Base-by-base conservation (phyloP, 179 eudicot genomes). In the Dionaea muscipula region DNA sequence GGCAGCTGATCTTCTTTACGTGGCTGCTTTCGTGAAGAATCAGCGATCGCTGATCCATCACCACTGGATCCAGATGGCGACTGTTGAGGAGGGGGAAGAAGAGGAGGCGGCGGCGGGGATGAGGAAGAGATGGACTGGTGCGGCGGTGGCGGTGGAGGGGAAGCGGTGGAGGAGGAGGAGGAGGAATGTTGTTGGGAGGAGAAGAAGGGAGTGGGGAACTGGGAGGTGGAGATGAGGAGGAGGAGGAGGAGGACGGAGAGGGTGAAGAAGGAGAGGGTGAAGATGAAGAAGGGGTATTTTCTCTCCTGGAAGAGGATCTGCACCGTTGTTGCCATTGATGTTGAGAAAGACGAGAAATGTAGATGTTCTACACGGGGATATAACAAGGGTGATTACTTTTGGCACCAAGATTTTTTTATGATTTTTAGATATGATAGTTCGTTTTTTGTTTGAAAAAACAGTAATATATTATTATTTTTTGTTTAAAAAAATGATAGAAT, bases 201-300 rank as follows among this genome's bases (percentile, higher is more conserved):
- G 59, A 62, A 48, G 38, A 62, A 39, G 13, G 68, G 53, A 27
- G 63, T 15, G 33, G 76, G 61, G 61, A 55, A 55, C 7, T 65
- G 77, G 19, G 78, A 62, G 57, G 23, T 64, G 74, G 78, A 69
- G 52, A 90, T 19, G 75, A 81, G 56, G 64, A 80, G 20, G 51
- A 78, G 57, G 14, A 78, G 20, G 51, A 78, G 57, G 14, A 78
- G 41, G 67, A 73, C 67, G 50, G 71, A 65, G 55, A 74, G 56
- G 71, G 79, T 70, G 39, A 85, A 55, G 57, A 78, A 6, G 40
- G 73, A 57, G 67, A 80, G 63, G 26, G 79, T 62, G 78, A 78
- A 62, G 59, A 80, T 55, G 82, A 28, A 3, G 8, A 83, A 76
- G 0, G 94, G 81, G 50, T 70, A 83, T 31, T 67, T 78, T 37